phyloP scores from a whole-genome alignment of 2,329 filamentous ascomycete species.

The Stagonosporopsis rhizophila region DNA sequence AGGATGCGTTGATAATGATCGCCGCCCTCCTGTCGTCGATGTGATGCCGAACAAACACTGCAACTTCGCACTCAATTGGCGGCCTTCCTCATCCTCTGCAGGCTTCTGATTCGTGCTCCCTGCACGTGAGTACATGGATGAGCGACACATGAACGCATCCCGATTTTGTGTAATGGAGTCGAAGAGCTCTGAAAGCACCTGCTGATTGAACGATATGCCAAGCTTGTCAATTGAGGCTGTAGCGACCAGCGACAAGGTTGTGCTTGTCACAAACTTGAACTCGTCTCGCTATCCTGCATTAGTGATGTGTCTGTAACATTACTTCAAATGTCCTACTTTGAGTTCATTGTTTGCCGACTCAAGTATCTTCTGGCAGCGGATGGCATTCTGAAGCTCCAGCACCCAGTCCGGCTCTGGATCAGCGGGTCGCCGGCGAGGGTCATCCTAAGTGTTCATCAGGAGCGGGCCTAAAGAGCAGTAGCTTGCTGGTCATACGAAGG shows the following conservation, averaged over 20 bases:
- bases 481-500: conserved; percentile 56
- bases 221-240: conserved; percentile 49
- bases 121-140: conserved; percentile 63
- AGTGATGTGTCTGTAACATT: neutral
- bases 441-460: conserved; percentile 45
- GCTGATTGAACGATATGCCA: conserved; percentile 56
- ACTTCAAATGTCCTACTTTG: conserved; percentile 41
- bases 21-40: conserved; percentile 47
- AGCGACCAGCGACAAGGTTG: conserved; percentile 49
- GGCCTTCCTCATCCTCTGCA: conserved; percentile 52
- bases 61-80: conserved; percentile 73
- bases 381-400: conserved; percentile 36
- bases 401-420: conserved; percentile 44
- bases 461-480: neutral
- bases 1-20: conserved; percentile 57
- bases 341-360: conserved; percentile 49
- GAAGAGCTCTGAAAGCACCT: conserved; percentile 51
- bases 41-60: conserved; percentile 74
- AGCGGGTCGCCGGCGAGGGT: conserved; percentile 40
- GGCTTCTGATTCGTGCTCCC: conserved; percentile 52
- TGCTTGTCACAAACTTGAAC: conserved; percentile 48
- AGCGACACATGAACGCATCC: conserved; percentile 68
- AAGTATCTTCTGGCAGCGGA: conserved; percentile 54
- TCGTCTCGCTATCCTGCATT: conserved; percentile 35
- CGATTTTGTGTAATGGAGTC: conserved; percentile 58